Base-by-base conservation (phyloP, 176 grass and related monocot species). In the Elaeis guineensis region DNA sequence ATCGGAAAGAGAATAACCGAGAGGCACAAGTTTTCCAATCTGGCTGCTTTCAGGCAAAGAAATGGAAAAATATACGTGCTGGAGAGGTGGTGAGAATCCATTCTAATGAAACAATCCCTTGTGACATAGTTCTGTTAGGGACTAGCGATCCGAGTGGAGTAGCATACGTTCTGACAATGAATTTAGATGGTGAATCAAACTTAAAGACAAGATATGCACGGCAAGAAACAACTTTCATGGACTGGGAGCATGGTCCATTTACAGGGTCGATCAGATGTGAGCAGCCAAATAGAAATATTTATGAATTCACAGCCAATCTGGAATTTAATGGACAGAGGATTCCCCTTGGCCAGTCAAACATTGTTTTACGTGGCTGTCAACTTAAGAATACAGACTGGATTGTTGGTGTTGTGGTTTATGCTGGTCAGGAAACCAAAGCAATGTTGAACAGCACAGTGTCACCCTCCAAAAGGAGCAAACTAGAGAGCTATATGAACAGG, bases 401-500 rank as follows among this genome's bases (percentile, higher is more conserved):
- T 72, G 74, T 98, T 2, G 88, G 94, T 24, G 88, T 98, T 32
- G 94, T 93, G 5, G 88, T 93, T 26, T 98, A 98, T 78, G 94
- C 94, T 72, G 94, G 94, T 22, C 94, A 98, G 77, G 94, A 98
- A 79, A 98, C 94, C 62, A 98, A 98, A 81, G 94, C 94, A 69
- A 98, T 98, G 94, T 66, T 93, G 72, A 98, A 98, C 71, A 98
- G 94, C 69, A 89, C 94, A 58, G 80, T 81, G 74, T 93, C 94
- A 64, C 85, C 84, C 79, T 92, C 88, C 69, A 98, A 98, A 78
- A 89, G 87, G 64, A 98, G 94, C 72, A 98, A 85, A 49, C 69
- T 98, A 26, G 94, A 98, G 71, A 98, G 84, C 69, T 98, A 92
- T 68, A 98, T 98, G 94, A 98, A 98, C 74, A 98, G 94, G 78